Base-by-base conservation (phyloP, 2,329 filamentous ascomycete species). In the Chrysosporium queenslandicum region DNA sequence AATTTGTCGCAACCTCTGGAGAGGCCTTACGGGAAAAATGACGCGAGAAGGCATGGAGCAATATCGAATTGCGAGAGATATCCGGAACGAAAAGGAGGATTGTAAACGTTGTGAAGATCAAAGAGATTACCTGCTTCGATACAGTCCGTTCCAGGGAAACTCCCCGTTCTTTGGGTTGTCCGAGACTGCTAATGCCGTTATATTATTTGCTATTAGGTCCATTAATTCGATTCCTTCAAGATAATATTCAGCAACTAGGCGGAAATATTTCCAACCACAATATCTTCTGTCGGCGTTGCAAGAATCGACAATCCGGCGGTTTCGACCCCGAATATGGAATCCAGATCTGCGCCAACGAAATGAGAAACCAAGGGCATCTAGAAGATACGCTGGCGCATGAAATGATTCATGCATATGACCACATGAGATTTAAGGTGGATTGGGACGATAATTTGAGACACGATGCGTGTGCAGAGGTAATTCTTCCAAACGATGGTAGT, bases 391-490 rank as follows among this genome's bases (percentile, higher is more conserved):
- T 98, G 63, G 84, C 90, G 25, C 92, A 98, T 69, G 92, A 98
- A 73, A 94, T 98, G 88, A 86, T 98, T 50, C 92, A 98, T 68
- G 90, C 90, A 1, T 97, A 89, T 76, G 92, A 98, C 67, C 86
- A 94, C 67, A 65, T 97, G 60, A 75, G 91, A 58, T 98, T 88
- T 75, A 92, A 95, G 70, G 82, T 96, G 41, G 85, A 97, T 64
- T 87, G 86, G 74, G 69, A 74, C n/a, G 80, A 86, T 73, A 73
- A 88, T 66, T 67, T 98, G 69, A 82, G 83, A 67, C 92, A 98
- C 71, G 87, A 90, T 32, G 92, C 92, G 52, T 98, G 92, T 68
- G 85, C 90, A 52, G 92, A 98, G 82, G 87, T 91, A 70, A 57
- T 71, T 1, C 34, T 51, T 21, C 29, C 20, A 34, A 7, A 27